These are phyloP conservation scores for Davidsoniella virescens DNA, from an alignment of 2,329 filamentous ascomycete genomes.

Conservation along the genomic window DNA sequence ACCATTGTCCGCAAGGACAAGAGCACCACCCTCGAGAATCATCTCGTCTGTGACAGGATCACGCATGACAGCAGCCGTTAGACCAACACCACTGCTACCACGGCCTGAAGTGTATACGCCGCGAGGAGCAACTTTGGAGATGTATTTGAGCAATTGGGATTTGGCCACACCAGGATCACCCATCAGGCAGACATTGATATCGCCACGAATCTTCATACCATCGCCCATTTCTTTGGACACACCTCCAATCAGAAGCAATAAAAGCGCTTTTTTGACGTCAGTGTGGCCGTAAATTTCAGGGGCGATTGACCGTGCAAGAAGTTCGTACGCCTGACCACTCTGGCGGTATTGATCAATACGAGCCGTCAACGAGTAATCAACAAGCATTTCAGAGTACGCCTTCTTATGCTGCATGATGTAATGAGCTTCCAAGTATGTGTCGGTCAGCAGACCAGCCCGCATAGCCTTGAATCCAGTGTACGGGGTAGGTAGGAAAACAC, in stretches of 20 bases:
- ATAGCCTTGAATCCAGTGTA: slow-evolving; percentile 99
- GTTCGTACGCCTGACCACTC: slow-evolving; percentile 87
- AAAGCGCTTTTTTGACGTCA: slow-evolving; percentile 93
- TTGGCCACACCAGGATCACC: slow-evolving; percentile 99
- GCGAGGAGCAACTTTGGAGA: slow-evolving; percentile 90
- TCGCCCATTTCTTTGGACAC: slow-evolving; percentile 95
- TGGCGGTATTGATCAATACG: slow-evolving; percentile 75
- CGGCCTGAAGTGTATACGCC: slow-evolving; percentile 73
- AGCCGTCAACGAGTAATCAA: slow-evolving; percentile 63
- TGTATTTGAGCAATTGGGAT: slow-evolving; percentile 95
- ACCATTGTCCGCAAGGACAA: slow-evolving; percentile 67
- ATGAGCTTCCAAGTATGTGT: slow-evolving; percentile 93
- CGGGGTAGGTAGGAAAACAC: slow-evolving; percentile 90
- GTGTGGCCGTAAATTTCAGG: slow-evolving; percentile 94
- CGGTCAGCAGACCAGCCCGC: slow-evolving; percentile 84
- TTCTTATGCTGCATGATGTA: slow-evolving; percentile 94
- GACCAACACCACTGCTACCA: slow-evolving; percentile 66
- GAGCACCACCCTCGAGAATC: slow-evolving; percentile 65
- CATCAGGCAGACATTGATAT: slow-evolving; percentile 98
- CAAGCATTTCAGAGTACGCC: slow-evolving; percentile 80
- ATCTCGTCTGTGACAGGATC: slow-evolving; percentile 74
- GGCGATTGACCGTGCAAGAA: slow-evolving; percentile 86
- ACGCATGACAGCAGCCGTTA: slow-evolving; percentile 70
- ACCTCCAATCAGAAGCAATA: slow-evolving; percentile 90
- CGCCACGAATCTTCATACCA: slow-evolving; percentile 95